Evolutionary conservation across 495 filamentous ascomycete genomes (phyloP).

Genomic region (Achaetomiella virescens): DNA sequence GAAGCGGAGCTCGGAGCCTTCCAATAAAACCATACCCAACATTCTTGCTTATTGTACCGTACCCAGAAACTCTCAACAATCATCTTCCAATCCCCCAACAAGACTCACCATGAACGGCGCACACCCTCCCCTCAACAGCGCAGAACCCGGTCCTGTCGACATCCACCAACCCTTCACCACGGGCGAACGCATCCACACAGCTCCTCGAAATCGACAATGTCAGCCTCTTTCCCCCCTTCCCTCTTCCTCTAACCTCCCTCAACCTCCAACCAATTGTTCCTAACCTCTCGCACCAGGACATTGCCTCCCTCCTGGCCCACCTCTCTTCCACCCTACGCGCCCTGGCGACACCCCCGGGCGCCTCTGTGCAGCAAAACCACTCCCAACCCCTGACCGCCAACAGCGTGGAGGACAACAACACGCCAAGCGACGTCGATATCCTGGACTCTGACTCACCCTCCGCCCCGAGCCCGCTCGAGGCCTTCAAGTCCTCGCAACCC

Average conservation of each 20-base stretch:
- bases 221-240: not conserved
- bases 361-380: constrained; percentile 19
- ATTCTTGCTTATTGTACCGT: too few species aligned
- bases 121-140: constrained; percentile 1
- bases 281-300: constrained; percentile 27
- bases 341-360: constrained; percentile 47
- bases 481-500: constrained; percentile 58
- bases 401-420: too few species aligned
- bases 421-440: constrained; percentile 1
- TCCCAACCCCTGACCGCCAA: too few species aligned
- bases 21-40: too few species aligned
- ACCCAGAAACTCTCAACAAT: too few species aligned
- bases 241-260: not conserved
- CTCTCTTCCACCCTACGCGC: constrained; percentile 64
- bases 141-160: constrained; percentile 11
- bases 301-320: constrained; percentile 54
- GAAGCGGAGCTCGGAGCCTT: not conserved
- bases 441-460: constrained; percentile 3
- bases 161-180: constrained; percentile 48
- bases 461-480: constrained; percentile 45
- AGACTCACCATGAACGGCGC: constrained; percentile 7
- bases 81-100: not conserved
- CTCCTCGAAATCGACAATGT: constrained; percentile 71
- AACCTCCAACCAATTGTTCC: constrained; percentile 8
- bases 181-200: constrained; percentile 68